Conservation (phyloP, 1,284 basidiomycete species). For the Irpex lacteus region DNA sequence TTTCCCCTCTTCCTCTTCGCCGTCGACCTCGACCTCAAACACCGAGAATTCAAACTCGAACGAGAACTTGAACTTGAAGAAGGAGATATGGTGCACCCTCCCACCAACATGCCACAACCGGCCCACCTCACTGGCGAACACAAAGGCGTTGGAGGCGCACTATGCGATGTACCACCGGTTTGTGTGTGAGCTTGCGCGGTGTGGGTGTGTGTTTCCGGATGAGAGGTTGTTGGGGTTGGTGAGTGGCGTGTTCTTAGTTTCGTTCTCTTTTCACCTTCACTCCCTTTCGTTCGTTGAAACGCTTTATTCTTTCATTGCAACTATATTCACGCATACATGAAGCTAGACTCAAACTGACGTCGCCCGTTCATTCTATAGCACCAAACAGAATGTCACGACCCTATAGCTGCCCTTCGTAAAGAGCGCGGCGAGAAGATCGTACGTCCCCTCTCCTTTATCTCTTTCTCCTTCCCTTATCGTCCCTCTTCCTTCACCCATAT, state of each 20-base stretch:
- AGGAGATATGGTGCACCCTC: conserved; percentile 59
- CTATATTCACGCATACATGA: too few relatives aligned
- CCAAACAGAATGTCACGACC: conserved; percentile 85
- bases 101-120: conserved; percentile 76
- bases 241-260: conserved; percentile 35
- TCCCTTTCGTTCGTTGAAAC: not conserved
- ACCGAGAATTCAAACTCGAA: too few relatives aligned
- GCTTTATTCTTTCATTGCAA: too few relatives aligned
- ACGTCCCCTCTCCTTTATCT: conserved; percentile 33
- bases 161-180: conserved; percentile 82
- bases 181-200: conserved; percentile 68
- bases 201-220: conserved; percentile 86
- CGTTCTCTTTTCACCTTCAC: not conserved
- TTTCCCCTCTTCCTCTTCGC: too few relatives aligned
- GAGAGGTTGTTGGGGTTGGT: conserved; percentile 75
- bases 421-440: conserved; percentile 89
- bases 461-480: not conserved
- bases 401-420: conserved; percentile 67
- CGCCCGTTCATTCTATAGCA: conserved; percentile 46
- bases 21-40: too few relatives aligned
- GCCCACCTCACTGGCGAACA: conserved; percentile 58
- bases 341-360: too few relatives aligned
- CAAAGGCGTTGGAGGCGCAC: conserved; percentile 73
- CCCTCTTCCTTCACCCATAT: too few relatives aligned
- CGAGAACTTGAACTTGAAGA: too few relatives aligned